phyloP scores from a whole-genome alignment of 192 early-diverging fungal genomes.

The Spizellomyces punctatus region DNA sequence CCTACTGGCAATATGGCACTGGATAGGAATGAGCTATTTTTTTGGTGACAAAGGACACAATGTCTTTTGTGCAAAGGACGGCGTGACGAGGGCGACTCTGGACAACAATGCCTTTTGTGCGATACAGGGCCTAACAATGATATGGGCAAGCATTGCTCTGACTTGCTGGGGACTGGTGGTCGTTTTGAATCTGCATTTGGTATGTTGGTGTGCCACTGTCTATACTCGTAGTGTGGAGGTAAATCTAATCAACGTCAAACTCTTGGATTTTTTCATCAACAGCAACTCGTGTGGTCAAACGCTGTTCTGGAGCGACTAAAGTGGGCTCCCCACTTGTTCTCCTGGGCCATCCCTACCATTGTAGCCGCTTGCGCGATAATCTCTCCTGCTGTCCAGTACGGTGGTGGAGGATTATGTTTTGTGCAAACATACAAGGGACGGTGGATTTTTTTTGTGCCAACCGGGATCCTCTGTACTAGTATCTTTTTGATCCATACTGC shows the following conservation, averaged over 20 bases:
- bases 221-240: background rate
- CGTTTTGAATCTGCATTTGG: constrained; percentile 28
- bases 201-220: constrained; percentile 2
- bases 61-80: constrained; percentile 21
- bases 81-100: background rate
- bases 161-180: constrained; percentile 14
- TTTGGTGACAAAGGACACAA: constrained; percentile 8
- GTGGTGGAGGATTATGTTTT: too few species aligned
- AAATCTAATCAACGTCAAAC: background rate
- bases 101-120: constrained; percentile 11
- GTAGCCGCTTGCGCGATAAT: constrained; percentile 1
- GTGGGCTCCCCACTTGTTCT: constrained; percentile 11
- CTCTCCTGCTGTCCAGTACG: too few species aligned
- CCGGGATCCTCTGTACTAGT: too few species aligned
- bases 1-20: constrained; percentile 15
- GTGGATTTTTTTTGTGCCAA: too few species aligned
- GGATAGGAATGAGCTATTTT: background rate
- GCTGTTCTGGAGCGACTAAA: background rate
- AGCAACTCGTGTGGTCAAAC: constrained; percentile 29
- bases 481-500: too few species aligned
- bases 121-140: constrained; percentile 14
- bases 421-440: too few species aligned
- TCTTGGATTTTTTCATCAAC: background rate
- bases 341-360: constrained; percentile 18
- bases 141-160: constrained; percentile 1